Conservation (phyloP, 2,329 filamentous ascomycete genomes). For the Colletotrichum sp. region DNA sequence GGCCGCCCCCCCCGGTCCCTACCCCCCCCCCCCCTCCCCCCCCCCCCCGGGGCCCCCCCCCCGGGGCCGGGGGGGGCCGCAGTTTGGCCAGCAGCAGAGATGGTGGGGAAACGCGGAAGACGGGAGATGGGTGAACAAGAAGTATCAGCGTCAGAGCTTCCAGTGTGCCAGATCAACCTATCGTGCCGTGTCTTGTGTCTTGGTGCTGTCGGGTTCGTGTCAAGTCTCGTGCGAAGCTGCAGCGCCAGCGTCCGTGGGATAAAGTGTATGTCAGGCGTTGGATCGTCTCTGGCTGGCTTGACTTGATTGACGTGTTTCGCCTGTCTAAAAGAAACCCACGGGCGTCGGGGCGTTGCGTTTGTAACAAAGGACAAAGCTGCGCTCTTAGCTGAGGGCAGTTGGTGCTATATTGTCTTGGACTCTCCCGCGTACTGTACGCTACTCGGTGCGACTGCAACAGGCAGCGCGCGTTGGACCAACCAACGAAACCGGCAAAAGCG, state of each 20-base stretch:
- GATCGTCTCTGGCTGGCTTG: background rate
- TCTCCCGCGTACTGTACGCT: background rate
- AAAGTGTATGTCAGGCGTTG: background rate
- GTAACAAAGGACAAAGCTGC: constrained; percentile 4
- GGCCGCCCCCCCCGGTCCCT: too few relatives aligned
- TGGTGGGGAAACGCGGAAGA: constrained; percentile 12
- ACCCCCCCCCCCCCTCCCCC: too few relatives aligned
- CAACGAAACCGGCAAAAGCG: background rate
- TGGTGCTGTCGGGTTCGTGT: background rate
- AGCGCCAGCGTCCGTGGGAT: constrained; percentile 14
- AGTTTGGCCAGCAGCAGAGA: background rate
- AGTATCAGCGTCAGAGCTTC: constrained; percentile 6
- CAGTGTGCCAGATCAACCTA: background rate
- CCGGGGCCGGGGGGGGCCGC: background rate
- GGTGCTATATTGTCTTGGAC: background rate
- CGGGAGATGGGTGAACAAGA: constrained; percentile 10
- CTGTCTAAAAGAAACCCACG: background rate
- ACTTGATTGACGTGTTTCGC: background rate
- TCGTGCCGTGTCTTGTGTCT: background rate
- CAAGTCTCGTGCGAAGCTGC: background rate
- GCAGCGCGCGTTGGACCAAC: background rate
- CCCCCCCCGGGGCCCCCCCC: too few relatives aligned
- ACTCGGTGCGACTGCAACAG: background rate
- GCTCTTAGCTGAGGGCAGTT: background rate
- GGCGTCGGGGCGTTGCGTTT: constrained; percentile 4